A percentile compares a stretch with the other conserved stretches of the same genome.
phyloP scores from a whole-genome alignment of 2,329 filamentous ascomycete genomes.

The Chrysoporthe austroafricana region DNA sequence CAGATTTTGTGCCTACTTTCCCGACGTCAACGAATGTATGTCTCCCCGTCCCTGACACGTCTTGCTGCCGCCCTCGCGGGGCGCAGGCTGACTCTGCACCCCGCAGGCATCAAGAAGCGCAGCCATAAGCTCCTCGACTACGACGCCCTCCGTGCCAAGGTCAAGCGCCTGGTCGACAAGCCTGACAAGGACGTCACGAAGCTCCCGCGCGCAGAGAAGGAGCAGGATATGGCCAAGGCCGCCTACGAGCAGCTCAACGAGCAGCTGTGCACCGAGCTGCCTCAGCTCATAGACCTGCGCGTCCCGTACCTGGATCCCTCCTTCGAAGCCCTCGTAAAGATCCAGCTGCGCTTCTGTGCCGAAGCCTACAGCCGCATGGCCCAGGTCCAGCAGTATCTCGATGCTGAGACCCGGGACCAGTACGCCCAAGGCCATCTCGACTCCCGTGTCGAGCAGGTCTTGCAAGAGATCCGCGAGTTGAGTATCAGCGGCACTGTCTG shows the following conservation, averaged over 20 bases:
- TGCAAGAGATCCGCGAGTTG: conserved; percentile 95
- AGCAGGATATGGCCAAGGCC: conserved; percentile 89
- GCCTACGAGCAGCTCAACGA: conserved; percentile 98
- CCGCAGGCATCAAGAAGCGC: conserved; percentile 90
- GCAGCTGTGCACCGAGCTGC: conserved; percentile 88
- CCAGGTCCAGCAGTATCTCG: conserved; percentile 97
- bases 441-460: conserved; percentile 86
- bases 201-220: conserved; percentile 92
- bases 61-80: conserved; percentile 36
- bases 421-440: conserved; percentile 94
- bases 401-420: conserved; percentile 92
- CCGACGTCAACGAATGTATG: conserved; percentile 95
- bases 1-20: conserved; percentile 97
- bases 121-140: conserved; percentile 99
- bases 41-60: conserved; percentile 29
- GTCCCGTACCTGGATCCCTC: conserved; percentile 96
- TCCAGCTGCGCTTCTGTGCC: conserved; percentile 95
- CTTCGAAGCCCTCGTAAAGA: conserved; percentile 98
- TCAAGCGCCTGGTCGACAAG: conserved; percentile 97
- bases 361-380: conserved; percentile 98
- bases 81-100: conserved; percentile 29
- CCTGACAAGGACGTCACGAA: conserved; percentile 98
- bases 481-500: conserved; percentile 80
- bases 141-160: conserved; percentile 91
- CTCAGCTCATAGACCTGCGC: conserved; percentile 93